These are phyloP conservation scores for Lentinula sp. DNA, from an alignment of 768 basidiomycete genomes.

Conservation along the genomic window DNA sequence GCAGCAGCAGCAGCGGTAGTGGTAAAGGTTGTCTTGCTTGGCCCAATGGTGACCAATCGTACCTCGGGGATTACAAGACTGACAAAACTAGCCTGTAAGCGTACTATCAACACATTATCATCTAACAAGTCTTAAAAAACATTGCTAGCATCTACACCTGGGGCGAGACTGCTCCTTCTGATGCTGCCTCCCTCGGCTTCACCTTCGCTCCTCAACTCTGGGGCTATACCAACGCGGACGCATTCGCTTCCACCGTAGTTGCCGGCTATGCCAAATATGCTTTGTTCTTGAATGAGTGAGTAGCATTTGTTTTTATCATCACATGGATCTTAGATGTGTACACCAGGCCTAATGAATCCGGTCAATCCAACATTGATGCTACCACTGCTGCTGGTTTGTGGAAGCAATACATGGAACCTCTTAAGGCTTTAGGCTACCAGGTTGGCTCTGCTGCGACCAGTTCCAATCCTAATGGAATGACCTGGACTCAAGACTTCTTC, in stretches of 20 bases:
- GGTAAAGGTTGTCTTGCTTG: slow-evolving; percentile 54
- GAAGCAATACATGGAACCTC: slow-evolving; percentile 54
- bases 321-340: not conserved
- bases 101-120: not conserved
- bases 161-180: slow-evolving; percentile 45
- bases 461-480: slow-evolving; percentile 46
- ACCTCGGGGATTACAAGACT: slow-evolving; percentile 47
- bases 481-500: slow-evolving; percentile 64
- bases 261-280: slow-evolving; percentile 44
- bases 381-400: slow-evolving; percentile 46
- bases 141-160: slow-evolving; percentile 55
- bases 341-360: slow-evolving; percentile 58
- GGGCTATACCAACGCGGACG: slow-evolving; percentile 45
- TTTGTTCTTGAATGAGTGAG: slow-evolving; percentile 74
- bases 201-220: slow-evolving; percentile 64
- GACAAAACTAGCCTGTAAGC: slow-evolving; percentile 36
- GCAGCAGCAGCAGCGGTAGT: slow-evolving; percentile 7
- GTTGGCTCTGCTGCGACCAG: slow-evolving; percentile 67
- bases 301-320: slow-evolving; percentile 2
- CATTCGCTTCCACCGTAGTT: slow-evolving; percentile 42
- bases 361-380: slow-evolving; percentile 59
- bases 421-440: slow-evolving; percentile 47
- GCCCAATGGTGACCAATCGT: slow-evolving; percentile 47
- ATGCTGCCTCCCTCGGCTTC: slow-evolving; percentile 38
- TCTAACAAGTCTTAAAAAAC: not conserved